Conservation (phyloP, 208 protist genomes). For the Cochliopodium minus region DNA sequence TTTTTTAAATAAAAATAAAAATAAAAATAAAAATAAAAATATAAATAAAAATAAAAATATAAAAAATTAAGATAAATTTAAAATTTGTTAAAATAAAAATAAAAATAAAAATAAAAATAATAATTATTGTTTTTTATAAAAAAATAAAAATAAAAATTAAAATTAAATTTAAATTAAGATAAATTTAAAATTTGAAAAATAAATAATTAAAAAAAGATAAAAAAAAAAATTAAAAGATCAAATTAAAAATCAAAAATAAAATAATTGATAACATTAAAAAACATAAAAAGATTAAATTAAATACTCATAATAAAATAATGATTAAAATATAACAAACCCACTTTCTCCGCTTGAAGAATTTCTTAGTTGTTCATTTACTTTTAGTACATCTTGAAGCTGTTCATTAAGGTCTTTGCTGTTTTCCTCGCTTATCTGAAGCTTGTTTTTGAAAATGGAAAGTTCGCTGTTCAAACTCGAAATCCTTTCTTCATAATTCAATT, state of each 20-base stretch:
- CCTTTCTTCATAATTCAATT: too few species aligned
- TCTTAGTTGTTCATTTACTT: too few species aligned
- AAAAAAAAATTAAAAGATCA: not conserved
- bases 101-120: slow-evolving; percentile 1
- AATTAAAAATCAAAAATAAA: not conserved
- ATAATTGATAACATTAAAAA: not conserved
- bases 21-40: not conserved
- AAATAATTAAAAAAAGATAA: not conserved
- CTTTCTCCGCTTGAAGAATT: too few species aligned
- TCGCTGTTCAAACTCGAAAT: too few species aligned
- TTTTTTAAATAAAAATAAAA: not conserved
- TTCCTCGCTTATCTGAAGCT: too few species aligned
- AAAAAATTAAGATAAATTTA: not conserved
- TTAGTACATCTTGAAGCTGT: too few species aligned
- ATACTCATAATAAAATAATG: not conserved
- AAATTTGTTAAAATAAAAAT: not conserved
- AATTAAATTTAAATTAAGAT: not conserved
- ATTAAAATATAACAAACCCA: not conserved
- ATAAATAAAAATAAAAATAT: not conserved
- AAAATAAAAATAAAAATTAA: not conserved
- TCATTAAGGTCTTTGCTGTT: too few species aligned
- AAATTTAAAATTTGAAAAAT: not conserved
- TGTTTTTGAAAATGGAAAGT: too few species aligned
- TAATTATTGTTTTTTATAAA: not conserved
- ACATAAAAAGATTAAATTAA: not conserved